Evolutionary conservation across 2,329 filamentous ascomycete species (phyloP).

Genomic region (Penicillium sp.): DNA sequence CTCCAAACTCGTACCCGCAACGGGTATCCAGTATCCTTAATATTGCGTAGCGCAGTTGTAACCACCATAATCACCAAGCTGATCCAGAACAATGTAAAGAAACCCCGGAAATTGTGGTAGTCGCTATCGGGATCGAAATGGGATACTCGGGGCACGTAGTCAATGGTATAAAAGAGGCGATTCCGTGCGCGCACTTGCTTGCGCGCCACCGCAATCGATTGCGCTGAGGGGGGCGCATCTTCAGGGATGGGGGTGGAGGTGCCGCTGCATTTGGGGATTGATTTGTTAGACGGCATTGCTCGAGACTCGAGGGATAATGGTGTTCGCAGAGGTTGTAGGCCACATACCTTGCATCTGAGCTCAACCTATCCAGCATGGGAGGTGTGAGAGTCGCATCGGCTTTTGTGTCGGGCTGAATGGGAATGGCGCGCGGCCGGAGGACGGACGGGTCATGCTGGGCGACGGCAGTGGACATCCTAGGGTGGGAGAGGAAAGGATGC

Average conservation of each 20-base stretch:
- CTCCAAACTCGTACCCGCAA: slow-evolving; percentile 86
- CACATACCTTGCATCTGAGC: slow-evolving; percentile 45
- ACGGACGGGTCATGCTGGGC: slow-evolving; percentile 35
- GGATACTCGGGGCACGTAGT: slow-evolving; percentile 87
- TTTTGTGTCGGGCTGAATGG: slow-evolving; percentile 32
- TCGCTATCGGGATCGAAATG: slow-evolving; percentile 94
- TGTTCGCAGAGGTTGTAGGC: neutral
- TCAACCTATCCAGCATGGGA: slow-evolving; percentile 36
- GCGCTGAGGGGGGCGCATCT: slow-evolving; percentile 91
- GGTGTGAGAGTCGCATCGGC: slow-evolving; percentile 33
- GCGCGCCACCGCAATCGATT: slow-evolving; percentile 82
- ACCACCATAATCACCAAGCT: slow-evolving; percentile 95
- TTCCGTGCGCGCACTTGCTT: slow-evolving; percentile 82
- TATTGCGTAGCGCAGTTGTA: slow-evolving; percentile 89
- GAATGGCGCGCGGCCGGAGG: slow-evolving; percentile 44
- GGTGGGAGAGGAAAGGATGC: neutral
- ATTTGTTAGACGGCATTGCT: slow-evolving; percentile 13
- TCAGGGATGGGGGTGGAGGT: slow-evolving; percentile 81
- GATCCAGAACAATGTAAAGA: slow-evolving; percentile 99
- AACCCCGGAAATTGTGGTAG: slow-evolving; percentile 92
- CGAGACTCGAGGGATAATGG: neutral
- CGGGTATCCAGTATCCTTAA: slow-evolving; percentile 90
- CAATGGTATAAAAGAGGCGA: slow-evolving; percentile 89
- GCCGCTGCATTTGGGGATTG: slow-evolving; percentile 61
- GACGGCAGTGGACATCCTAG: slow-evolving; percentile 42